Conservation (phyloP, 495 filamentous ascomycete genomes). For the Trichoderma erinaceum region DNA sequence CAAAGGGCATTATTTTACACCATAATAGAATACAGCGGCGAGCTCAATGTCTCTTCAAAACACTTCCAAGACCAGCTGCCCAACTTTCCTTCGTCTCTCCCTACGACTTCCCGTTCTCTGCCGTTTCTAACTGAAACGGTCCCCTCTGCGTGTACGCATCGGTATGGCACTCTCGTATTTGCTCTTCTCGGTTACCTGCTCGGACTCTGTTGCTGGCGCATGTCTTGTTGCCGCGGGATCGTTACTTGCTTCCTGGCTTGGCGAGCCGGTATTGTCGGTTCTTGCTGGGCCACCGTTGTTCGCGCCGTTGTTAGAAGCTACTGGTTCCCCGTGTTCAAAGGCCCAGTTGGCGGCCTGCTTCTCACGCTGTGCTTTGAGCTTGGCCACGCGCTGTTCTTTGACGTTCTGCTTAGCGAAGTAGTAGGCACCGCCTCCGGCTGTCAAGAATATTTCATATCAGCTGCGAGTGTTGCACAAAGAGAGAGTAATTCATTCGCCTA, state of each 20-base stretch:
- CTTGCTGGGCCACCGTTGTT: conserved; percentile 36
- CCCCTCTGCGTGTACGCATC: conserved; percentile 69
- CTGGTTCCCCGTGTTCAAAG: conserved; percentile 49
- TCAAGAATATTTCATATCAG: neutral
- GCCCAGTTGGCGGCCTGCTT: conserved; percentile 56
- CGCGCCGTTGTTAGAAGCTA: conserved; percentile 21
- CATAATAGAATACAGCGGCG: neutral
- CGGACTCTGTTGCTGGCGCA: conserved; percentile 63
- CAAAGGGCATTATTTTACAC: neutral
- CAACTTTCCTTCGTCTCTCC: neutral
- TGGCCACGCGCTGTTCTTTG: conserved; percentile 73
- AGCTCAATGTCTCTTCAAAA: neutral
- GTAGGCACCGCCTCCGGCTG: conserved; percentile 82
- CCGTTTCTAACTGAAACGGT: conserved; percentile 58
- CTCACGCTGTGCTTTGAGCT: conserved; percentile 61
- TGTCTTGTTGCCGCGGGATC: conserved; percentile 88
- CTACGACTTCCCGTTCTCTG: neutral
- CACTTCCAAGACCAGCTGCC: neutral
- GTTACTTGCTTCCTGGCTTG: conserved; percentile 68
- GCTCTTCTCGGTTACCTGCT: conserved; percentile 69
- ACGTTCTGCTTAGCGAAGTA: conserved; percentile 93
- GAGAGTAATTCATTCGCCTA: conserved; percentile 28
- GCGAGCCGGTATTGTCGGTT: conserved; percentile 60
- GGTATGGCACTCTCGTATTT: conserved; percentile 76
- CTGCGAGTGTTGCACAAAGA: neutral